Percentiles rank a stretch among this genome's conserved stretches.
Conservation (phyloP, 768 basidiomycete genomes). For the Gloeophyllum trabeum region DNA sequence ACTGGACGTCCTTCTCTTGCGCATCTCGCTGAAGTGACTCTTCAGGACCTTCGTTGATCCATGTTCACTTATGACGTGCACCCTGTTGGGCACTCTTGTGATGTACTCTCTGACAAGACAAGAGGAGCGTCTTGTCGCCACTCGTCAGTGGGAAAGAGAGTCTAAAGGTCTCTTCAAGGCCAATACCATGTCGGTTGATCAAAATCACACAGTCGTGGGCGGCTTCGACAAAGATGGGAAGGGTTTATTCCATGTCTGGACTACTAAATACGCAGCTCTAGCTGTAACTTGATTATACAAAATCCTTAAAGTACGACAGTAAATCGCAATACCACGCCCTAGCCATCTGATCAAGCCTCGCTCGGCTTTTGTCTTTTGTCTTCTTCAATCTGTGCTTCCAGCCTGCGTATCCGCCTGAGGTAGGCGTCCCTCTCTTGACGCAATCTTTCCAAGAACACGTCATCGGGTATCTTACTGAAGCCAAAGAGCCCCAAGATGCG, state of each 20-base stretch:
- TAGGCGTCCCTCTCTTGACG: slow-evolving; percentile 44
- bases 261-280: not conserved
- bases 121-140: not conserved
- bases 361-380: slow-evolving; percentile 18
- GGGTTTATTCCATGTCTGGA: not conserved
- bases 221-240: slow-evolving; percentile 1
- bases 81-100: not conserved
- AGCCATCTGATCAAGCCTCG: no score
- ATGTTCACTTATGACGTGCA: not conserved
- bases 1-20: not conserved
- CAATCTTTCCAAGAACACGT: slow-evolving; percentile 56
- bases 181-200: not conserved
- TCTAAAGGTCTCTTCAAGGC: not conserved
- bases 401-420: slow-evolving; percentile 42
- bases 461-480: slow-evolving; percentile 47
- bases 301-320: not conserved
- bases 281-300: not conserved
- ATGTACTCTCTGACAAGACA: not conserved
- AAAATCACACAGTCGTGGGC: not conserved
- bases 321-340: no score
- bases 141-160: not conserved
- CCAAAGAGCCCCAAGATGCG: not conserved
- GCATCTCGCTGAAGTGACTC: not conserved
- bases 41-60: not conserved
- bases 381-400: slow-evolving; percentile 33